Evolutionary conservation across 1,284 basidiomycete species (phyloP).

Genomic region (Lentinula novae-zelandiae): DNA sequence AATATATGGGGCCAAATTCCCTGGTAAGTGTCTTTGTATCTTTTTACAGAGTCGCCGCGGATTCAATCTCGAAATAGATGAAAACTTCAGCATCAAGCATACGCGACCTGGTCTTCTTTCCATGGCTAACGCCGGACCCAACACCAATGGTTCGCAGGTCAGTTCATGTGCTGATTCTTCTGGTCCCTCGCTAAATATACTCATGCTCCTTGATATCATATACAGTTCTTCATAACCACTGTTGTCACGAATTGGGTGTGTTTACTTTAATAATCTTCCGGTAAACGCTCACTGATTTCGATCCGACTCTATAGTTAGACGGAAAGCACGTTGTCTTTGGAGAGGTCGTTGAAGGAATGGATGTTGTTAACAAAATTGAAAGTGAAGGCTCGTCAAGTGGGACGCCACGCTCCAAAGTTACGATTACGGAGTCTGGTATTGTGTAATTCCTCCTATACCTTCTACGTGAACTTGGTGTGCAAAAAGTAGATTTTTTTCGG

Average conservation of each 20-base stretch:
- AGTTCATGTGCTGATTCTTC: neutral
- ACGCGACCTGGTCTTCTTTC: slow-evolving; percentile 80
- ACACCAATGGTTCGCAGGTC: slow-evolving; percentile 56
- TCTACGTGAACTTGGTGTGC: neutral
- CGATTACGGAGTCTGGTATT: slow-evolving; percentile 51
- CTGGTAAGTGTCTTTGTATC: slow-evolving; percentile 37
- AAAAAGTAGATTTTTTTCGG: neutral
- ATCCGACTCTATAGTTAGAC: slow-evolving; percentile 54
- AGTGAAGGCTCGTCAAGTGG: slow-evolving; percentile 47
- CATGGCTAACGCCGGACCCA: slow-evolving; percentile 83
- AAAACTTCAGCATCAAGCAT: slow-evolving; percentile 84
- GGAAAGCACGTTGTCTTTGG: slow-evolving; percentile 82
- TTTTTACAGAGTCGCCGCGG: neutral
- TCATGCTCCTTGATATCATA: neutral
- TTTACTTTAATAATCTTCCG: neutral
- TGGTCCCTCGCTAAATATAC: slow-evolving; percentile 23
- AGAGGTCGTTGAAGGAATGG: slow-evolving; percentile 60
- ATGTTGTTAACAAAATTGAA: slow-evolving; percentile 65
- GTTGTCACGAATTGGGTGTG: slow-evolving; percentile 48
- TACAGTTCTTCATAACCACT: slow-evolving; percentile 82
- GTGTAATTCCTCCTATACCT: slow-evolving; percentile 27
- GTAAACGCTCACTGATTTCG: neutral
- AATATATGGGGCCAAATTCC: slow-evolving; percentile 88
- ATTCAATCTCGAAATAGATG: slow-evolving; percentile 49
- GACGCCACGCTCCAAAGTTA: slow-evolving; percentile 41